phyloP scores from a whole-genome alignment of 805 yeast species.

The Naumovozyma castellii region DNA sequence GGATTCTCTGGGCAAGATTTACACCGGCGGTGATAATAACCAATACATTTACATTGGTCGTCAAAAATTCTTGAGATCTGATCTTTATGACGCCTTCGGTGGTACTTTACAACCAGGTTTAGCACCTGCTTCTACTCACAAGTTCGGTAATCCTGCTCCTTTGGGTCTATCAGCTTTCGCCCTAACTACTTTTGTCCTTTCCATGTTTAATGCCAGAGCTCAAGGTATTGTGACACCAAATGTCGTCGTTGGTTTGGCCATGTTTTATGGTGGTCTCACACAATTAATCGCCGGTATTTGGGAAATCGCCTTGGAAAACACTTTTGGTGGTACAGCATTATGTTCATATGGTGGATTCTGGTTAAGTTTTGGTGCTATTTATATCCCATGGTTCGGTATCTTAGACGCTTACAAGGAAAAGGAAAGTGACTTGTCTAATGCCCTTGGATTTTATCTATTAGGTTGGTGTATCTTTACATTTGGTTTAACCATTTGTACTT shows the following conservation, averaged over 20 bases:
- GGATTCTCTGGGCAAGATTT: slow-evolving; percentile 19
- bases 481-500: slow-evolving; percentile 42
- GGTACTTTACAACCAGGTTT: slow-evolving; percentile 73
- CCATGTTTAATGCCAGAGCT: slow-evolving; percentile 45
- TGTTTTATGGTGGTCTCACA: slow-evolving; percentile 53
- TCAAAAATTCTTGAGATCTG: slow-evolving; percentile 54
- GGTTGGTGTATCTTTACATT: slow-evolving; percentile 60
- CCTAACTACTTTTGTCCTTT: slow-evolving; percentile 49
- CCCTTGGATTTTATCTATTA: slow-evolving; percentile 48
- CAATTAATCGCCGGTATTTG: slow-evolving; percentile 58
- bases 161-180: slow-evolving; percentile 55
- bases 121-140: slow-evolving; percentile 44
- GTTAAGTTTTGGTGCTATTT: slow-evolving; percentile 53
- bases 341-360: slow-evolving; percentile 62
- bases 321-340: slow-evolving; percentile 59
- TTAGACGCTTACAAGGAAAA: slow-evolving; percentile 39
- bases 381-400: slow-evolving; percentile 52
- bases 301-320: slow-evolving; percentile 55
- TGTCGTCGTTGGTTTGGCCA: slow-evolving; percentile 47
- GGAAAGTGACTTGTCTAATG: slow-evolving; percentile 34
- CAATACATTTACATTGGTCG: slow-evolving; percentile 65
- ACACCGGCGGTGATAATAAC: slow-evolving; percentile 39
- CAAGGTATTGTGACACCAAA: slow-evolving; percentile 43
- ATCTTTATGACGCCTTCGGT: slow-evolving; percentile 61
- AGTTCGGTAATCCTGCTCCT: slow-evolving; percentile 58